Evolutionary conservation across 148 eudicot species (phyloP).

Genomic region (Rhododendron mucronatum): DNA sequence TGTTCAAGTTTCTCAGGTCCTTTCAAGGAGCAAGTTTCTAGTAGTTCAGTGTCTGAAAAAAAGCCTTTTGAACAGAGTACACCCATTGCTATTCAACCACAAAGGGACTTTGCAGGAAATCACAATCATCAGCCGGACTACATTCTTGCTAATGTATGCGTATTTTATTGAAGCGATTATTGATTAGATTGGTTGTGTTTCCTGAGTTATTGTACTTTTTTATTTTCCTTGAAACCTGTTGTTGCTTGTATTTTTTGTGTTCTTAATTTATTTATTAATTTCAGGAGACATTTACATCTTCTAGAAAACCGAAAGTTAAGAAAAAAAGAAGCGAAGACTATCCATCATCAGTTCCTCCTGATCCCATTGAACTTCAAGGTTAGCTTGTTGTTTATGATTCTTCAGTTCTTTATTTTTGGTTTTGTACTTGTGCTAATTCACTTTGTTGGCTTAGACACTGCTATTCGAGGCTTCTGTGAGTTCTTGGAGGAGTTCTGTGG

Average conservation of each 20-base stretch:
- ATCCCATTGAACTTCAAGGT: conserved; percentile 69
- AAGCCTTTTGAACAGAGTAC: conserved; percentile 32
- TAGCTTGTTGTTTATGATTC: conserved; percentile 5
- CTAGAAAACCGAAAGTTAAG: conserved; percentile 61
- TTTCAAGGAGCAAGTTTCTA: conserved; percentile 41
- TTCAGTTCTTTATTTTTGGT: not conserved
- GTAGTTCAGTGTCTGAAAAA: conserved; percentile 31
- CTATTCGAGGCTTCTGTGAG: conserved; percentile 56
- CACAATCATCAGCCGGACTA: conserved; percentile 35
- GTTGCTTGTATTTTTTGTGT: conserved; percentile 9
- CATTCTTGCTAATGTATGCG: conserved; percentile 40
- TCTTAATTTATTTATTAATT: conserved; percentile 8
- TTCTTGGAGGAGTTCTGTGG: conserved; percentile 71
- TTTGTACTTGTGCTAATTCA: not conserved
- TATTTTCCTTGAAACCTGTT: not conserved
- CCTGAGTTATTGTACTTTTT: conserved; percentile 21
- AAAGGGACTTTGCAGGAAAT: conserved; percentile 32
- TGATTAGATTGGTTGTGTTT: conserved; percentile 11
- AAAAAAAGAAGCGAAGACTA: conserved; percentile 57
- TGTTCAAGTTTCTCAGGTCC: conserved; percentile 83
- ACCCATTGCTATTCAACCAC: conserved; percentile 27
- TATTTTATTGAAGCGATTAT: not conserved
- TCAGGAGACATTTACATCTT: conserved; percentile 63
- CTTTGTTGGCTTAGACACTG: conserved; percentile 48
- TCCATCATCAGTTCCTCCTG: conserved; percentile 30